Evolutionary conservation across 345 rosid species (phyloP).

Genomic region (Mallotus nudiflorus): DNA sequence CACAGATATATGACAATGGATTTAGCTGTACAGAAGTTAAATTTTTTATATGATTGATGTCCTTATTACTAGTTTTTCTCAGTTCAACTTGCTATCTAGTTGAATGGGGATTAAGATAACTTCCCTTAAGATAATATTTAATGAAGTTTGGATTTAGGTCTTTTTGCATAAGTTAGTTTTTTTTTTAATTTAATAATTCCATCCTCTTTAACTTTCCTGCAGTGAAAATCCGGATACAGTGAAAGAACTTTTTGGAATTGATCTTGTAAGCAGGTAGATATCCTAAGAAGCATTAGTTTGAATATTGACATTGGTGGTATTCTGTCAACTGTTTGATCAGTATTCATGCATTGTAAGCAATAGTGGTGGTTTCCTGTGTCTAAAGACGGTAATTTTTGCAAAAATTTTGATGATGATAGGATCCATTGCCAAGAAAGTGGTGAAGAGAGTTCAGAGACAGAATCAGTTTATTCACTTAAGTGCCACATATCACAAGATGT

Average conservation of each 20-base stretch:
- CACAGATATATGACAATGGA: background rate
- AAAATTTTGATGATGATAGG: conserved; percentile 32
- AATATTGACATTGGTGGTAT: background rate
- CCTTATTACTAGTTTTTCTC: background rate
- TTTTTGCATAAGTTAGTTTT: background rate
- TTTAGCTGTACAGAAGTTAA: background rate
- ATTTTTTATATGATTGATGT: background rate
- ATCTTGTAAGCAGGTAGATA: conserved; percentile 80
- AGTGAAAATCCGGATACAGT: conserved; percentile 68
- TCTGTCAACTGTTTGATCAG: background rate
- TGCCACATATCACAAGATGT: conserved; percentile 99
- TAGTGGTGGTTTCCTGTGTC: background rate
- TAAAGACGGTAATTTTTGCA: background rate
- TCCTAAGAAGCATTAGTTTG: background rate
- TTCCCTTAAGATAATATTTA: background rate
- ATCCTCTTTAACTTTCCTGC: conserved; percentile 20
- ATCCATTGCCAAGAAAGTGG: conserved; percentile 90
- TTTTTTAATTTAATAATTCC: background rate
- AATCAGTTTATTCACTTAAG: conserved; percentile 85
- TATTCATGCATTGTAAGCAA: background rate
- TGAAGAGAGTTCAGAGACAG: conserved; percentile 82
- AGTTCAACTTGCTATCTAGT: background rate
- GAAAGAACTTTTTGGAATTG: conserved; percentile 81
- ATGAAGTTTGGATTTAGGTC: conserved; percentile 1
- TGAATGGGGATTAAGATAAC: background rate